These are phyloP conservation scores for Cercophora sp. DNA, from an alignment of 495 filamentous ascomycete species.

Conservation along the genomic window DNA sequence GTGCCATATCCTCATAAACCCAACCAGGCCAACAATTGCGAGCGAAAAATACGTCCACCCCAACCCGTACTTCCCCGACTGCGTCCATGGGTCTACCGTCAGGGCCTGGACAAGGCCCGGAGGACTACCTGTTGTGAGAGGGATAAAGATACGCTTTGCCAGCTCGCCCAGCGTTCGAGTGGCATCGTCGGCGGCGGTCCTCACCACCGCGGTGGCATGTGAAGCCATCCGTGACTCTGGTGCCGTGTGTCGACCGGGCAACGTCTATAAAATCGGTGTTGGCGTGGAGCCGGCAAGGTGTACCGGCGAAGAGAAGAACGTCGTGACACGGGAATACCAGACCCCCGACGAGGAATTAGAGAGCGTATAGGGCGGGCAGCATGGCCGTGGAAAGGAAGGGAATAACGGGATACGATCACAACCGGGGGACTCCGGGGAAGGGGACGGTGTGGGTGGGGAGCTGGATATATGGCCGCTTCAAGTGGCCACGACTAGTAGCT, in stretches of 20 bases:
- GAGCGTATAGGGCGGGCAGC: conserved; percentile 23
- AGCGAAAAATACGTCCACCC: conserved; percentile 85
- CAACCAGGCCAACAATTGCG: conserved; percentile 60
- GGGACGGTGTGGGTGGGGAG: conserved; percentile 5
- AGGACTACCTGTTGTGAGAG: conserved; percentile 64
- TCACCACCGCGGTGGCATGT: conserved; percentile 18
- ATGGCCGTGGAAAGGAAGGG: conserved; percentile 27
- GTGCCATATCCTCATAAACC: conserved; percentile 69
- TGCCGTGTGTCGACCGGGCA: background rate
- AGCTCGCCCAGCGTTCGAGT: conserved; percentile 40
- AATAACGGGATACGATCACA: conserved; percentile 6
- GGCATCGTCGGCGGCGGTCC: conserved; percentile 18
- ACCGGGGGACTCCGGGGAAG: background rate
- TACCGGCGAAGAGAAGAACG: too few relatives aligned
- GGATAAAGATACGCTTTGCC: conserved; percentile 70
- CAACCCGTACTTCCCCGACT: conserved; percentile 82
- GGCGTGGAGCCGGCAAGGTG: background rate
- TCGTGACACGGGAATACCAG: conserved; percentile 35
- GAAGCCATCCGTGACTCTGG: conserved; percentile 25
- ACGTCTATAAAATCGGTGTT: background rate
- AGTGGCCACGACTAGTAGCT: too few relatives aligned
- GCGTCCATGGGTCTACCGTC: conserved; percentile 71
- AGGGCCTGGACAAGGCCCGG: conserved; percentile 67
- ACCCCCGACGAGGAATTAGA: conserved; percentile 37
- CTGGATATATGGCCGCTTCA: conserved; percentile 18